phyloP scores from a whole-genome alignment of 345 rosid genomes.

The Brassica rapa region DNA sequence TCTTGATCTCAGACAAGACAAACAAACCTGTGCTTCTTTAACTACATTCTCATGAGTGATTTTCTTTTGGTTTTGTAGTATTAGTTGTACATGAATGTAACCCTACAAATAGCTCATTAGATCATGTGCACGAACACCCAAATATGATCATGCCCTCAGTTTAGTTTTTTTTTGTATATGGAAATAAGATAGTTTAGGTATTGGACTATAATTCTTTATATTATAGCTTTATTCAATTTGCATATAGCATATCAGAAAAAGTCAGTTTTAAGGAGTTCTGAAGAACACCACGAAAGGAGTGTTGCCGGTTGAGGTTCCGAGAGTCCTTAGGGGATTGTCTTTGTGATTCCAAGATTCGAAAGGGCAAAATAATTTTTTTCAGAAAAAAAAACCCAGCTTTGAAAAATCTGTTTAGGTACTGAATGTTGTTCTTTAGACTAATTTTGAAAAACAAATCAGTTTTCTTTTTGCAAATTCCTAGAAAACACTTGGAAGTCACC shows the following conservation, averaged over 20 bases:
- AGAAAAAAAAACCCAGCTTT: background rate
- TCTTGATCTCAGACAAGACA: background rate
- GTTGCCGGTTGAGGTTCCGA: conserved; percentile 13
- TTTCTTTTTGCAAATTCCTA: background rate
- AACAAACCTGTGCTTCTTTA: conserved; percentile 3
- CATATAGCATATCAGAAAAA: background rate
- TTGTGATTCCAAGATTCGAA: background rate
- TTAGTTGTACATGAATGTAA: background rate
- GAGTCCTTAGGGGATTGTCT: conserved; percentile 12
- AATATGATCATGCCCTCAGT: background rate
- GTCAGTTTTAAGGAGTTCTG: background rate
- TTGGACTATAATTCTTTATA: background rate
- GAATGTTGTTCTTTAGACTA: background rate
- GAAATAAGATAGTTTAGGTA: background rate
- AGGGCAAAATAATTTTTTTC: background rate
- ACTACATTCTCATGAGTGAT: background rate
- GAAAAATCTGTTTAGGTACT: background rate
- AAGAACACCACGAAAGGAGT: conserved; percentile 10
- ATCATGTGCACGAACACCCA: background rate
- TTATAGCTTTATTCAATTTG: background rate
- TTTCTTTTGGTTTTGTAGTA: background rate
- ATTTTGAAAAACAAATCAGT: background rate
- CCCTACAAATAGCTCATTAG: conserved; percentile 1
- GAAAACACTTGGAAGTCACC: background rate
- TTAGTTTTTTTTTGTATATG: background rate